phyloP scores from a whole-genome alignment of 2,329 filamentous ascomycete species.

The Cytospora leucostoma region DNA sequence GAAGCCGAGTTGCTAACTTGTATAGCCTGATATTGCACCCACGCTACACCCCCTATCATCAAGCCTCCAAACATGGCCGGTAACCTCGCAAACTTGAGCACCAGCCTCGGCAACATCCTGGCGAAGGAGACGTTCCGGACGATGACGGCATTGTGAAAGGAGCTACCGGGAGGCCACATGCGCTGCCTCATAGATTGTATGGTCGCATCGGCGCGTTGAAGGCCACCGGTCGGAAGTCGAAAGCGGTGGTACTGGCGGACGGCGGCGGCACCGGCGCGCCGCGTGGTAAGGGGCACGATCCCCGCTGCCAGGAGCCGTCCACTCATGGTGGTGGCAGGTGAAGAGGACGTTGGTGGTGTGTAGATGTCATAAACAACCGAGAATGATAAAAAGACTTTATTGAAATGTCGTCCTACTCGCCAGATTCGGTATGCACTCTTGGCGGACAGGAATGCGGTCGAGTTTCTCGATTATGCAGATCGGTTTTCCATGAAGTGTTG shows the following conservation, averaged over 20 bases:
- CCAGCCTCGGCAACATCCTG: constrained; percentile 76
- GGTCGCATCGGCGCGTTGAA: constrained; percentile 66
- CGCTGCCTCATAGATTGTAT: constrained; percentile 62
- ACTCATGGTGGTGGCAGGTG: constrained; percentile 55
- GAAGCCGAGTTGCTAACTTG: constrained; percentile 77
- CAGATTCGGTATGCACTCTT: background rate
- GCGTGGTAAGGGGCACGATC: constrained; percentile 62
- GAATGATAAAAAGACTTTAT: background rate
- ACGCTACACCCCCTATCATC: constrained; percentile 83
- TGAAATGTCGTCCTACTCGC: constrained; percentile 4
- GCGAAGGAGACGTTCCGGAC: constrained; percentile 66
- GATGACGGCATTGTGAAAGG: constrained; percentile 77
- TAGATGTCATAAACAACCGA: constrained; percentile 26
- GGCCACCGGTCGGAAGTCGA: constrained; percentile 66
- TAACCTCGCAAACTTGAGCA: constrained; percentile 84
- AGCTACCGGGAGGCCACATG: constrained; percentile 78
- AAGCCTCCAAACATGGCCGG: constrained; percentile 91
- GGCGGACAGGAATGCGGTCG: constrained; percentile 9
- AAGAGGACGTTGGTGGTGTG: constrained; percentile 17
- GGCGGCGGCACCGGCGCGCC: constrained; percentile 55
- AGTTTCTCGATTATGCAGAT: constrained; percentile 21
- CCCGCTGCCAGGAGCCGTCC: constrained; percentile 75
- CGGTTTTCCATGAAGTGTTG: constrained; percentile 12
- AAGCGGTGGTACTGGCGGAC: constrained; percentile 61
- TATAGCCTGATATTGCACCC: constrained; percentile 93